A percentile compares a stretch with the other conserved stretches of the same genome.
These are phyloP conservation scores for Fusarium pilosicola DNA, from an alignment of 2,329 filamentous ascomycete species.

Conservation along the genomic window DNA sequence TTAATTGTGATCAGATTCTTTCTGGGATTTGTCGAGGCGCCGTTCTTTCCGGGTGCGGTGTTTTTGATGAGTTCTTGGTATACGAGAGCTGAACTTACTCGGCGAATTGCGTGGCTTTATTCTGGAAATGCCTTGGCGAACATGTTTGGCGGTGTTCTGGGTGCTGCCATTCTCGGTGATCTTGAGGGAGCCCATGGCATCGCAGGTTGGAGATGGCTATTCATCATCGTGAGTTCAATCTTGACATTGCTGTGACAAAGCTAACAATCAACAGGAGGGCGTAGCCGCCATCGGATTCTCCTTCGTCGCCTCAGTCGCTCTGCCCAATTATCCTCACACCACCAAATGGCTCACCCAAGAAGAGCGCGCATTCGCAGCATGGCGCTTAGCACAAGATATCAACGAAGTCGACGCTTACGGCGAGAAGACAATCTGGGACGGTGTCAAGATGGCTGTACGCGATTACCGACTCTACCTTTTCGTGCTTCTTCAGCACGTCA, in stretches of 20 bases:
- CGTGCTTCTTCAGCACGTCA: conserved; percentile 63
- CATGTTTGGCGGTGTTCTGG: conserved; percentile 62
- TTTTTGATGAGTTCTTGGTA: conserved; percentile 60
- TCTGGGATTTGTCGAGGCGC: conserved; percentile 56
- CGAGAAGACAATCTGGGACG: conserved; percentile 53
- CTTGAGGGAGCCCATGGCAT: conserved; percentile 60
- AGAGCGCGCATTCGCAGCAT: conserved; percentile 62
- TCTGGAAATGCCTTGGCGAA: conserved; percentile 67
- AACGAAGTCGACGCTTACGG: conserved; percentile 55
- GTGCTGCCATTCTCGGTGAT: conserved; percentile 59
- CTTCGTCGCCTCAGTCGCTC: conserved; percentile 47
- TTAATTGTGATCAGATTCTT: conserved; percentile 60
- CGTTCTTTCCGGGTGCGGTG: conserved; percentile 61
- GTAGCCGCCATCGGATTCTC: conserved; percentile 54
- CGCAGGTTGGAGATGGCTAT: conserved; percentile 72
- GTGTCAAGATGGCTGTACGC: conserved; percentile 58
- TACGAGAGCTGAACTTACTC: conserved; percentile 59
- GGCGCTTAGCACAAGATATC: conserved; percentile 60
- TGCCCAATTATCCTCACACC: conserved; percentile 65
- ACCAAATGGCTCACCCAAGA: conserved; percentile 62
- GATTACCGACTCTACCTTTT: conserved; percentile 65
- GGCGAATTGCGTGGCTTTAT: conserved; percentile 66
- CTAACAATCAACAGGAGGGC: conserved; percentile 44
- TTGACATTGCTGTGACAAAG: accelerated
- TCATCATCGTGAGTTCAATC: conserved; percentile 61